These are phyloP conservation scores for Candida nanaspora DNA, from an alignment of 805 yeast genomes.

Conservation along the genomic window DNA sequence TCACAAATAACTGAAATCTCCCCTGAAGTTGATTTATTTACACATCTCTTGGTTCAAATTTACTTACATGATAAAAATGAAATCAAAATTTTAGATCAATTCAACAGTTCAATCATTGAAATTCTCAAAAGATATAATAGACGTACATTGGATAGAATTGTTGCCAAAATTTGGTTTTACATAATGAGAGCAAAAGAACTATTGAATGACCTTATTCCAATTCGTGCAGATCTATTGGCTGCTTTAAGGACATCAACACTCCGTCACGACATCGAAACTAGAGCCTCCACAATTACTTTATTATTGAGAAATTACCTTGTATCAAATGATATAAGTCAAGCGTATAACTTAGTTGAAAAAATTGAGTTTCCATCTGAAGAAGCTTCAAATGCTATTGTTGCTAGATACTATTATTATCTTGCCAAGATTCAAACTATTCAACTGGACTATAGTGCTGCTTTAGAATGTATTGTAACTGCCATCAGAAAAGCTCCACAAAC, in stretches of 20 bases:
- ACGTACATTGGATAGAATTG: slow-evolving; percentile 77
- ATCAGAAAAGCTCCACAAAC: slow-evolving; percentile 95
- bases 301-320: slow-evolving; percentile 74
- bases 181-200: slow-evolving; percentile 72
- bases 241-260: slow-evolving; percentile 84
- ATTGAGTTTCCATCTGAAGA: slow-evolving; percentile 82
- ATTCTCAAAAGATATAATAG: slow-evolving; percentile 63
- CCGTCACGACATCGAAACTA: slow-evolving; percentile 88
- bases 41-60: slow-evolving; percentile 74
- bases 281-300: slow-evolving; percentile 80
- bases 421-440: slow-evolving; percentile 91
- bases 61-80: slow-evolving; percentile 60
- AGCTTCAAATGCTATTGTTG: slow-evolving; percentile 75
- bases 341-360: slow-evolving; percentile 83
- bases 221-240: slow-evolving; percentile 63
- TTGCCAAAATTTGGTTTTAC: slow-evolving; percentile 92
- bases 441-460: slow-evolving; percentile 84
- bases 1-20: slow-evolving; percentile 32
- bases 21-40: slow-evolving; percentile 76
- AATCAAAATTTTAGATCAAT: slow-evolving; percentile 39
- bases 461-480: slow-evolving; percentile 88
- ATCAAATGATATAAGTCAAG: slow-evolving; percentile 77
- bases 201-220: slow-evolving; percentile 39
- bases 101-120: slow-evolving; percentile 45
- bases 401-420: slow-evolving; percentile 85